Evolutionary conservation across 768 basidiomycete genomes (phyloP), one percentile per base, ranked within the genome.

Genomic region (Leccinum obscurum): DNA sequence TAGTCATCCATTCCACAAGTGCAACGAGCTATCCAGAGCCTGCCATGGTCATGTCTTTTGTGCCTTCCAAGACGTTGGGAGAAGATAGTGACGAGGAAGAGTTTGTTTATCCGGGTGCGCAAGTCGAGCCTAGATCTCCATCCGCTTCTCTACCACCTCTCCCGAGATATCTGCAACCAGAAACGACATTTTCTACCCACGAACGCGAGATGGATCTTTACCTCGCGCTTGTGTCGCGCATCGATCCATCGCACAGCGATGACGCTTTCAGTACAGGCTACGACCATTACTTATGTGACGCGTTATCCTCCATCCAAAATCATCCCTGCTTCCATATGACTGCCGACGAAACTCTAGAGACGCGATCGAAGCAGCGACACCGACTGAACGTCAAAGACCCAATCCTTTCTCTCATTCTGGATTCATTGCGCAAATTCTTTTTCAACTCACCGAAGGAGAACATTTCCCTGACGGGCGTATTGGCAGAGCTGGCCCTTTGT

Each of bases 161-260:
- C 46, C 75, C 81, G 13, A 65, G 80, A 26, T 87, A 86, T 64
- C 66, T 74, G 22, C 87, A 87, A 67, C 90, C 92, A 3, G 83
- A 83, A 59, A 89, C 85, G 35, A 93, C 89, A 20, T 86, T 83
- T 70, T 83, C 82, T n/a, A 89, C 90, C 1, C 91, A 92, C 69
- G 89, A 92, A 67, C 87, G 89, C 24, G 92, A 94, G 76, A 89
- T 91, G 82, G 85, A 82, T 5, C 80, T 95, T 24, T 94, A 95
- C 65, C 80, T 90, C 54, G 78, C 86, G 24, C 81, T 92, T 2
- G 85, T 95, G 17, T 90, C 89, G n/a, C 84, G 88, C 15, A 81
- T 91, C 17, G 87, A 92, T 66, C 88, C 88, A 28, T 81, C 82
- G 17, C 86, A 90, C 65, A 80, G 78, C 62, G 82, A 81, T 41